Evolutionary conservation across 257 asterid genomes (phyloP).

Genomic region (Nicotiana attenuata): DNA sequence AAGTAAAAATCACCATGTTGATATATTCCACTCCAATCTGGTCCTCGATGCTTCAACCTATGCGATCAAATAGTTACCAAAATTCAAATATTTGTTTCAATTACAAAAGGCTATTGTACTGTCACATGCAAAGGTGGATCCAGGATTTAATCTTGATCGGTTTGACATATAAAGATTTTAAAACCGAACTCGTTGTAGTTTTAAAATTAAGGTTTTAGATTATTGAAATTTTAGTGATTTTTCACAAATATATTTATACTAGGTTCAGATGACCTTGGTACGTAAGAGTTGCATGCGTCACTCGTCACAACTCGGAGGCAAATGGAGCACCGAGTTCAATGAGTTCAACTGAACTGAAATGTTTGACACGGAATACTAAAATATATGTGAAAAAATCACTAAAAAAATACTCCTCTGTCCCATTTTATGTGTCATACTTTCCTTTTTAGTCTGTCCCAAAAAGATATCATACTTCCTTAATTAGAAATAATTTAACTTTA

Average conservation of each 20-base stretch:
- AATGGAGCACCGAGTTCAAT: background rate
- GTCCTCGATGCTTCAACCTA: slow-evolving; percentile 99
- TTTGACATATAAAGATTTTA: background rate
- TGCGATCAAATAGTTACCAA: slow-evolving; percentile 1
- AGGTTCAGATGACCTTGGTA: no score
- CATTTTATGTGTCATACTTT: no score
- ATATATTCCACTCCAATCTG: slow-evolving; percentile 95
- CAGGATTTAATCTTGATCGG: background rate
- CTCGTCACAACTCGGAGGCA: background rate
- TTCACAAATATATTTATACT: no score
- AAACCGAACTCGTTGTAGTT: background rate
- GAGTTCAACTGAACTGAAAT: background rate
- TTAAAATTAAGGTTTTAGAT: background rate
- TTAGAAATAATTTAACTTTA: no score
- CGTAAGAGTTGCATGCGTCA: background rate
- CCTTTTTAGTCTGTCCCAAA: no score
- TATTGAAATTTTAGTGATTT: no score
- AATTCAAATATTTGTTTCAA: background rate
- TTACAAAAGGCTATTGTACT: background rate
- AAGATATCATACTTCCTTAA: no score
- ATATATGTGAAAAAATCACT: no score
- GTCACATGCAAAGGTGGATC: background rate
- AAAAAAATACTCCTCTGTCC: no score
- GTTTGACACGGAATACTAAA: background rate
- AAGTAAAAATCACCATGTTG: slow-evolving; percentile 74